Conservation (phyloP, 768 basidiomycete genomes). For the Tylopilus subfusipes region DNA sequence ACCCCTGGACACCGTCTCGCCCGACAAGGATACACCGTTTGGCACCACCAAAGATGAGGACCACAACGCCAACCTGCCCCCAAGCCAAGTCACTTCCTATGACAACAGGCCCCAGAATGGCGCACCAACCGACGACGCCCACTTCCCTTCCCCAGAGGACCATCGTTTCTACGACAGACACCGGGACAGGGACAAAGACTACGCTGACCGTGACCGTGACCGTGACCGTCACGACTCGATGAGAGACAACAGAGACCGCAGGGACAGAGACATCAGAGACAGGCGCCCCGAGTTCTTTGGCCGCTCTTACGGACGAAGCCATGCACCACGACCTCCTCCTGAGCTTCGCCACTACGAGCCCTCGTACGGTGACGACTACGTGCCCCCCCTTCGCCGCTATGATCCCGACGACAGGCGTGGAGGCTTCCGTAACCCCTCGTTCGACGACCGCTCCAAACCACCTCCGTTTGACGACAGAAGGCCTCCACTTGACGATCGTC, state of each 20-base stretch:
- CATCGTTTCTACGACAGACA: constrained; percentile 34
- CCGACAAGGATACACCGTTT: constrained; percentile 19
- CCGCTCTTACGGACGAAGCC: constrained; percentile 39
- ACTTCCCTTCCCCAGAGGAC: constrained; percentile 25
- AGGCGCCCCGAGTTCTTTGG: constrained; percentile 37
- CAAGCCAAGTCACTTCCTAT: constrained; percentile 1
- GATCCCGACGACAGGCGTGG: constrained; percentile 30
- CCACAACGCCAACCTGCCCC: constrained; percentile 17
- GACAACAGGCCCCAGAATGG: constrained; percentile 15
- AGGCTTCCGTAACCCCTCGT: constrained; percentile 14
- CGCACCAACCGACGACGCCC: constrained; percentile 5
- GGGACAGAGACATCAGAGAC: constrained; percentile 33
- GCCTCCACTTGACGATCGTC: constrained; percentile 30
- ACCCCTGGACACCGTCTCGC: constrained; percentile 20
- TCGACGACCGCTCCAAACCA: constrained; percentile 25
- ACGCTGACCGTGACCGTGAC: constrained; percentile 35
- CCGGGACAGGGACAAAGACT: constrained; percentile 30
- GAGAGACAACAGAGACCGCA: constrained; percentile 24
- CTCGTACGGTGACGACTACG: constrained; percentile 35
- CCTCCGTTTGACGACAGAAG: constrained; percentile 32
- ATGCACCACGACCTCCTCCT: constrained; percentile 41
- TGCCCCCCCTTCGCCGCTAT: constrained; percentile 34
- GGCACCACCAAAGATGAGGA: constrained; percentile 32
- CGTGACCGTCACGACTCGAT: constrained; percentile 25
- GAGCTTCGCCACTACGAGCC: constrained; percentile 50